phyloP scores from a whole-genome alignment of 176 grass and related monocot genomes.

The Oryza officinalis region DNA sequence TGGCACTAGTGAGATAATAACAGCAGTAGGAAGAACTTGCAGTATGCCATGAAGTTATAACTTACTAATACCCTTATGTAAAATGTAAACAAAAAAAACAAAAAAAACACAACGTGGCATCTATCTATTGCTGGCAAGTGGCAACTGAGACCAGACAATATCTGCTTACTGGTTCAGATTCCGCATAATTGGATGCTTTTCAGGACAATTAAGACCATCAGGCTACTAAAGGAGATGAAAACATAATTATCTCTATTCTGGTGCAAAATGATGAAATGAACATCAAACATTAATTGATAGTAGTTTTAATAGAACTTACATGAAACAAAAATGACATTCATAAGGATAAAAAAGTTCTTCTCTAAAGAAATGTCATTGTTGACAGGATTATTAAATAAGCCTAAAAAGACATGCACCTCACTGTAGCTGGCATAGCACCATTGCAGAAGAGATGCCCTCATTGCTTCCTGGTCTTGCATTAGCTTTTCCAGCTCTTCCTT shows the following conservation, averaged over 20 bases:
- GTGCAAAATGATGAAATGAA: slow-evolving; percentile 3
- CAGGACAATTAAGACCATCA: neutral
- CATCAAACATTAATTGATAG: neutral
- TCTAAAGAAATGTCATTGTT: neutral
- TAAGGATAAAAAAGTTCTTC: neutral
- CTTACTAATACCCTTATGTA: neutral
- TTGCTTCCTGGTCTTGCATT: slow-evolving; percentile 78
- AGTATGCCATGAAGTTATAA: neutral
- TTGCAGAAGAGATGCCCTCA: slow-evolving; percentile 81
- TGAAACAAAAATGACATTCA: neutral
- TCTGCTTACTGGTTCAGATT: neutral
- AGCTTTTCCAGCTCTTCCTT: slow-evolving; percentile 92
- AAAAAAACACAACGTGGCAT: neutral
- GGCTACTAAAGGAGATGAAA: slow-evolving; percentile 4
- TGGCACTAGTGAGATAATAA: neutral
- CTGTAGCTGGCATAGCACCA: slow-evolving; percentile 99
- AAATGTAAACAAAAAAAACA: neutral
- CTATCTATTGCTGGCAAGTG: neutral
- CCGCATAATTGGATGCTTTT: neutral
- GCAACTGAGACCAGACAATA: neutral
- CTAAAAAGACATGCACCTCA: slow-evolving; percentile 59
- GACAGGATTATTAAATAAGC: slow-evolving; percentile 10
- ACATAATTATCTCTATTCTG: neutral
- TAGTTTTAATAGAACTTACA: neutral
- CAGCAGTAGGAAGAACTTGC: neutral